Percentiles rank a stretch among this genome's conserved stretches.
These are phyloP conservation scores for Scalesia atractyloides DNA, from an alignment of 129 eudicot genomes.

Conservation along the genomic window DNA sequence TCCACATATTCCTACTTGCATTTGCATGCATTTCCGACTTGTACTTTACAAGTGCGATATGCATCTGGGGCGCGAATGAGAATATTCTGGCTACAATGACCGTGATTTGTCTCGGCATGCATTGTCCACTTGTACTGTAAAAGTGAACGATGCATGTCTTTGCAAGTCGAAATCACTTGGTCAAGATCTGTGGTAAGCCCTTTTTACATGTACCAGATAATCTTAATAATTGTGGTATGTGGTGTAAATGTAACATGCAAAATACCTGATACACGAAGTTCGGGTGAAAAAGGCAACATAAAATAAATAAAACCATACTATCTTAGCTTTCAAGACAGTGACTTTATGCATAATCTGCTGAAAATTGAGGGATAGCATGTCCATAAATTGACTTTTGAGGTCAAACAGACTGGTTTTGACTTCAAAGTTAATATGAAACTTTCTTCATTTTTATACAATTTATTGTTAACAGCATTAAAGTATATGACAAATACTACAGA, in stretches of 20 bases:
- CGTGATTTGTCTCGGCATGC: background rate
- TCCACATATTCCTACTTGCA: too few relatives aligned
- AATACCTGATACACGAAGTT: constrained; percentile 11
- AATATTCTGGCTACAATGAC: background rate
- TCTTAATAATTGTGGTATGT: constrained; percentile 1
- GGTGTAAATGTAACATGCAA: constrained; percentile 4
- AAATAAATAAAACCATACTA: constrained; percentile 11
- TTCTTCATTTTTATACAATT: background rate
- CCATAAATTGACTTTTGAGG: background rate
- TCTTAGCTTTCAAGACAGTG: constrained; percentile 27
- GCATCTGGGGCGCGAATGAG: constrained; percentile 8
- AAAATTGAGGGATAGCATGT: background rate
- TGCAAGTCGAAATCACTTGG: background rate
- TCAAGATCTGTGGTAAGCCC: constrained; percentile 2
- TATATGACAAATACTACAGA: background rate
- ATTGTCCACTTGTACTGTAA: constrained; percentile 13
- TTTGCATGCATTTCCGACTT: background rate
- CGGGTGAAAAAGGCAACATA: background rate
- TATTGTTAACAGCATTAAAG: background rate
- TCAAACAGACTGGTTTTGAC: constrained; percentile 10
- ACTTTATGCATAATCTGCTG: constrained; percentile 30
- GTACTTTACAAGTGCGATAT: constrained; percentile 18
- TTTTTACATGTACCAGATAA: background rate
- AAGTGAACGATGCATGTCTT: background rate
- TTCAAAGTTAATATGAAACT: background rate